Evolutionary conservation across 768 basidiomycete species (phyloP), one percentile per base, ranked within the genome.

Genomic region (Cystofilobasidium macerans): DNA sequence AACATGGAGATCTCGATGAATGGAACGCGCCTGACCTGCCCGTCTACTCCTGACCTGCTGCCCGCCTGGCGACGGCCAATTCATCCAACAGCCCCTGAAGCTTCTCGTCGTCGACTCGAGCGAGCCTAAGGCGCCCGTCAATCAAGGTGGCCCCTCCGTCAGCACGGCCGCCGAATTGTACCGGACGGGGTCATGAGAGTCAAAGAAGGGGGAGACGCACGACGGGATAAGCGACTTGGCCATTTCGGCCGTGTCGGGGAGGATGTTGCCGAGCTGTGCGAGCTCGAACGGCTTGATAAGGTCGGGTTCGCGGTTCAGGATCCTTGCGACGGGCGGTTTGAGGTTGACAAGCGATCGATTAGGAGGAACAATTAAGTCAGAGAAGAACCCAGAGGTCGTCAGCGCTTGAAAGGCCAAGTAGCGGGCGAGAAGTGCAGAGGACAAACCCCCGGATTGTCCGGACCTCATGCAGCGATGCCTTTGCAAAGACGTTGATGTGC

Each of bases 161-260:
- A n/a, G n/a, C n/a, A n/a, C n/a, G n/a, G n/a, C n/a, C n/a, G n/a
- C n/a, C n/a, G n/a, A n/a, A n/a, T n/a, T n/a, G n/a, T n/a, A n/a
- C n/a, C n/a, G n/a, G n/a, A n/a, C n/a, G n/a, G n/a, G n/a, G n/a
- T n/a, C 40, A 1, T 2, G 28, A 13, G 40, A 8, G 33, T 36
- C 40, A 35, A 36, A 28, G 33, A 16, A 40, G 38, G 40, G 13
- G 18, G 24, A 13, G 42, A 71, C 78, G 24, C 61, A 86, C 90
- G 89, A 93, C 9, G 91, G 91, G 38, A 94, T 79, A 61, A 91
- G 82, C 71, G 90, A 90, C 79, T 91, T 93, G 32, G 90, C 87
- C 76, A 94, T 92, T 70, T 94, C 91, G 5, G 88, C 82, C 66
- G 85, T 84, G 45, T 85, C 87, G 18, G 91, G 91, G 72, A 88